A percentile compares a stretch with the other conserved stretches of the same genome.
Evolutionary conservation across 441 rosid species (phyloP).

Genomic region (Geranium incanum): DNA sequence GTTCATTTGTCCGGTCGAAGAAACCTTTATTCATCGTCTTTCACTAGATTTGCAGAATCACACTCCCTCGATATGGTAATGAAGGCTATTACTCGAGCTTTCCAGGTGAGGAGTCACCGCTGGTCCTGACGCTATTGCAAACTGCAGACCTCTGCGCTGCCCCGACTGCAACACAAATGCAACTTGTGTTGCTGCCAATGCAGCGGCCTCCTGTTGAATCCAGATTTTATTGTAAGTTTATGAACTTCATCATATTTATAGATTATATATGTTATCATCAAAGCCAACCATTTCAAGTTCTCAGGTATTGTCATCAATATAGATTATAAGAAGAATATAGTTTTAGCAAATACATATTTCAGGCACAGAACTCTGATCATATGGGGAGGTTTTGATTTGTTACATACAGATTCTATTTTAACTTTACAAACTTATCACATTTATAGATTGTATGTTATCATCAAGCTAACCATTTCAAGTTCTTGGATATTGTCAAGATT

Average conservation of each 20-base stretch:
- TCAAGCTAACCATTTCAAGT: too few species aligned
- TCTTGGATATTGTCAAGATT: too few species aligned
- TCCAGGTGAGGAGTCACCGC: conserved; percentile 37
- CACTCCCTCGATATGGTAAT: conserved; percentile 4
- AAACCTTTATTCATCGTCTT: neutral
- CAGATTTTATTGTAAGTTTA: neutral
- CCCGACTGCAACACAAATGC: conserved; percentile 82
- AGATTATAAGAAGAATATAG: neutral
- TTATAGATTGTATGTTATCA: too few species aligned
- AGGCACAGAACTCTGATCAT: neutral
- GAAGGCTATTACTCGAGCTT: conserved; percentile 15
- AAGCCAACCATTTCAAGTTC: too few species aligned
- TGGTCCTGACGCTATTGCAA: conserved; percentile 52
- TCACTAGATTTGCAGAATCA: conserved; percentile 1
- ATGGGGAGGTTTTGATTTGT: conserved; percentile 18
- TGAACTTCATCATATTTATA: neutral
- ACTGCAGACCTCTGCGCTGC: conserved; percentile 70
- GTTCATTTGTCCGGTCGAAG: conserved; percentile 11
- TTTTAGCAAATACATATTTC: neutral
- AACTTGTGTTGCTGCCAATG: conserved; percentile 72
- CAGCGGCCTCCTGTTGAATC: conserved; percentile 71
- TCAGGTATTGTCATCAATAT: too few species aligned
- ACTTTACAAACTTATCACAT: too few species aligned
- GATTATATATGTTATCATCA: too few species aligned
- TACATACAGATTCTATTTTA: too few species aligned